These are phyloP conservation scores for Clohesyomyces aquaticus DNA, from an alignment of 495 filamentous ascomycete genomes.

Conservation along the genomic window DNA sequence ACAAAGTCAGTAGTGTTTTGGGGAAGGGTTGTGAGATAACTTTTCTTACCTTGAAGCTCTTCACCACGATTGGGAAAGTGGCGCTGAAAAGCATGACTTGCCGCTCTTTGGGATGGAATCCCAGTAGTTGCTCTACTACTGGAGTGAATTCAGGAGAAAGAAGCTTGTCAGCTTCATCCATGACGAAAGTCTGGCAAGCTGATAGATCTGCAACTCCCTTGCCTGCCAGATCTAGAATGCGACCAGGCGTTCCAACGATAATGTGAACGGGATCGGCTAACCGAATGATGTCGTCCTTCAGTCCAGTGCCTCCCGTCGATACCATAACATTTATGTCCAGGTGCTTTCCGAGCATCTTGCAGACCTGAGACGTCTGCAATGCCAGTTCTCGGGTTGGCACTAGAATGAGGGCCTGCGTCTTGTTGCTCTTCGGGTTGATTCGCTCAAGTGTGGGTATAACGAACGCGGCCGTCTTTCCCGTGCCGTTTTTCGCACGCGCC, in stretches of 20 bases:
- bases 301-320: conserved; percentile 89
- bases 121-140: conserved; percentile 90
- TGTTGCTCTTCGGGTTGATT: conserved; percentile 92
- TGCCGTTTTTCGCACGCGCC: conserved; percentile 96
- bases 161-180: conserved; percentile 98
- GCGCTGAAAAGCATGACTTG: conserved; percentile 99
- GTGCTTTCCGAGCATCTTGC: conserved; percentile 96
- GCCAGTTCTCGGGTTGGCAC: conserved; percentile 97
- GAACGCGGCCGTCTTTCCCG: conserved; percentile 97
- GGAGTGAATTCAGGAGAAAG: conserved; percentile 96
- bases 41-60: conserved; percentile 85
- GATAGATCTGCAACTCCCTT: conserved; percentile 96
- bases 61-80: conserved; percentile 94
- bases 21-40: conserved; percentile 5
- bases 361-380: conserved; percentile 98
- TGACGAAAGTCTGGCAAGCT: conserved; percentile 95
- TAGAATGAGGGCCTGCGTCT: conserved; percentile 93
- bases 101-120: conserved; percentile 91
- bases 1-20: conserved; percentile 8
- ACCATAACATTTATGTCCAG: conserved; percentile 99
- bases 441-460: conserved; percentile 94
- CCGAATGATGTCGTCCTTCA: conserved; percentile 97
- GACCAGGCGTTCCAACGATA: conserved; percentile 93
- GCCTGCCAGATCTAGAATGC: conserved; percentile 91
- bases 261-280: conserved; percentile 94